Evolutionary conservation across 257 asterid genomes (phyloP), one percentile per base, ranked within the genome.

Genomic region (Rubia yunnanensis): DNA sequence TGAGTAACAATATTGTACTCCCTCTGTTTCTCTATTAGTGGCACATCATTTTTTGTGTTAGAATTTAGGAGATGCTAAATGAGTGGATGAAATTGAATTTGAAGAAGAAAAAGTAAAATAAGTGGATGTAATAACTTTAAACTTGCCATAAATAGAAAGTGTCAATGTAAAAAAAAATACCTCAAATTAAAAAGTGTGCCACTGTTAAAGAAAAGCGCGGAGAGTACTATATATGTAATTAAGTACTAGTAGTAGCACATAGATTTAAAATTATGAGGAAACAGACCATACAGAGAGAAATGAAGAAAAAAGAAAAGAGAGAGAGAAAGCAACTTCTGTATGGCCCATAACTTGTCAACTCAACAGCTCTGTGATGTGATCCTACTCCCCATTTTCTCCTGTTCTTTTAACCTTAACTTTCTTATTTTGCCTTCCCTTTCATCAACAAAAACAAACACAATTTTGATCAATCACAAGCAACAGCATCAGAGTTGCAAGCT

Each of bases 291-390:
- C n/a, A 67, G 23, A 61, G 24, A 65, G 46, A 64, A 60, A 32
- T 10, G 56, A 68, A 65, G 68, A 56, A 64, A 81, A 50, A 64
- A 81, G 55, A 71, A 54, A 49, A 69, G 9, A 26, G 46, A 77
- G 80, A 81, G 50, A 77, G 85, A 81, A 80, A 86, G 84, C 85
- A 73, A 79, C 80, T 74, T 52, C 73, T 74, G 48, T 75, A 72
- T 84, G 87, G 88, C 88, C 94, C 94, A 82, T 73, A 82, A 79
- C 94, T 72, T 80, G 88, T 84, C 88, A 82, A 77, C 81, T 82
- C 88, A 77, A 55, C 65, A 49, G 80, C 66, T 72, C 73, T 73
- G 20, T 73, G 84, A 82, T 82, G 85, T 80, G 86, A 83, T 77
- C 72, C 50, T 72, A 75, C 68, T 73, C 77, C 60, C 56, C 71